Evolutionary conservation across 1,284 basidiomycete species (phyloP).

Genomic region (Sporisorium reilianum): DNA sequence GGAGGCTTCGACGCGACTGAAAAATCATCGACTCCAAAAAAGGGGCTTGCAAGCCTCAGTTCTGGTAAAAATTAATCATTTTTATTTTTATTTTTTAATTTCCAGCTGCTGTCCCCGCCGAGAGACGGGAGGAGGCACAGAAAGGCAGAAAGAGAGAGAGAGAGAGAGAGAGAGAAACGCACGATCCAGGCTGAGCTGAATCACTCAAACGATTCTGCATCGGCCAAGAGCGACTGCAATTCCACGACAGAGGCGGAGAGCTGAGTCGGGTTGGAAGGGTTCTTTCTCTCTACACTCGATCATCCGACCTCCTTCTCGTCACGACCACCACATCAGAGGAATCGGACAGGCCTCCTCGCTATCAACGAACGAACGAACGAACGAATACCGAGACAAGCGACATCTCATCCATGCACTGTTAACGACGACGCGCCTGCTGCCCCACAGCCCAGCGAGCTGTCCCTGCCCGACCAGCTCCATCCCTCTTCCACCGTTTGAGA

Average conservation of each 20-base stretch:
- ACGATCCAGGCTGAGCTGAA: constrained; percentile 12
- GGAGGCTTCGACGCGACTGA: constrained; percentile 14
- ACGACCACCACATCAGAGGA: too few relatives aligned
- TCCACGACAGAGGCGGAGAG: too few relatives aligned
- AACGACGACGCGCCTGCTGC: neutral
- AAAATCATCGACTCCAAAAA: neutral
- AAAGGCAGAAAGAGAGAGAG: neutral
- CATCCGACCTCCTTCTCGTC: too few relatives aligned
- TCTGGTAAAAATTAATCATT: neutral
- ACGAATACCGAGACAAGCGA: too few relatives aligned
- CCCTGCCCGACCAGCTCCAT: neutral
- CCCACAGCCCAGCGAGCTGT: constrained; percentile 4
- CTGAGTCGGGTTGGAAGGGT: too few relatives aligned
- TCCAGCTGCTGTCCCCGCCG: neutral
- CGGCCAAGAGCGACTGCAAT: neutral
- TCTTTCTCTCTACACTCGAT: too few relatives aligned
- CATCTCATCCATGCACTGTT: constrained; percentile 4
- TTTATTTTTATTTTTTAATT: neutral
- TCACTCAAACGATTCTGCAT: neutral
- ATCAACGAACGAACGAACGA: too few relatives aligned
- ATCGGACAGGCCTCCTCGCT: too few relatives aligned
- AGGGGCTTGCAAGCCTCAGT: neutral
- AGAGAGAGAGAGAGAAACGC: neutral
- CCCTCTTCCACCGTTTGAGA: neutral
- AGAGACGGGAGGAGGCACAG: constrained; percentile 1